Percentiles rank a stretch among this genome's conserved stretches.
Conservation (phyloP, 345 rosid genomes). For the Salix purpurea region DNA sequence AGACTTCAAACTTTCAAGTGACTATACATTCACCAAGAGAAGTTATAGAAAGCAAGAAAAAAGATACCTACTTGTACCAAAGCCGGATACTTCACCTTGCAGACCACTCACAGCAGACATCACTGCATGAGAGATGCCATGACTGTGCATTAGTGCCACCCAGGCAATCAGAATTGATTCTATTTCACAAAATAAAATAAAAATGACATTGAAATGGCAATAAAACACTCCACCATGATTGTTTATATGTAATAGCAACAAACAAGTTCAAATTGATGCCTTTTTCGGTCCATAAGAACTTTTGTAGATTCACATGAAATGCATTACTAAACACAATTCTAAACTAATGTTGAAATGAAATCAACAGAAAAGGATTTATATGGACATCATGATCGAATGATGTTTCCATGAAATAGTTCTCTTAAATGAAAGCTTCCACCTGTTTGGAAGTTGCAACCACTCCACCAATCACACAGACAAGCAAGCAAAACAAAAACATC, state of each 20-base stretch:
- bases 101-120: constrained; percentile 98
- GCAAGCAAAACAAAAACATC: neutral
- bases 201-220: neutral
- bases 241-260: neutral
- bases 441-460: neutral
- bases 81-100: constrained; percentile 64
- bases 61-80: constrained; percentile 65
- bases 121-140: constrained; percentile 46
- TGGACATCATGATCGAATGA: neutral
- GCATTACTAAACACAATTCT: neutral
- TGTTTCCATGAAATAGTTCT: neutral
- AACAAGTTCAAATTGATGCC: neutral
- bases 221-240: neutral
- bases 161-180: neutral
- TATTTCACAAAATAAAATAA: neutral
- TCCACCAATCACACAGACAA: neutral
- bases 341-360: neutral
- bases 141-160: constrained; percentile 1
- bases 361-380: neutral
- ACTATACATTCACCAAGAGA: constrained; percentile 1
- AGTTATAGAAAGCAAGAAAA: constrained; percentile 3
- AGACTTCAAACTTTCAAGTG: neutral
- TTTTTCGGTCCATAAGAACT: neutral
- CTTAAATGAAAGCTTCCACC: neutral
- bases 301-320: neutral